Conservation (phyloP, 148 eudicot species). For the Heliosperma pusillum region DNA sequence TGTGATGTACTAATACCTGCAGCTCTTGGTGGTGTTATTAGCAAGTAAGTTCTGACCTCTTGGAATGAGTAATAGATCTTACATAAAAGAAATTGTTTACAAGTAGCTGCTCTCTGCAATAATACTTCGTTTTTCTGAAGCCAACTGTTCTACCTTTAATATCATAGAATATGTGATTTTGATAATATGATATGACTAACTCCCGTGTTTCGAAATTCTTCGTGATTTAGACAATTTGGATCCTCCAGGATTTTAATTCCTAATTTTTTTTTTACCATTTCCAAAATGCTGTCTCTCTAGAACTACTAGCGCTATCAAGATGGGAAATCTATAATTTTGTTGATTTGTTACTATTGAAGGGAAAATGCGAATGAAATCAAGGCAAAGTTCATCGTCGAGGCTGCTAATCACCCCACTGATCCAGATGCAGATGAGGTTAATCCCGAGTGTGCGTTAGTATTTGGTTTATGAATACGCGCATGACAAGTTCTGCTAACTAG, state of each 20-base stretch:
- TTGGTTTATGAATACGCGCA: background rate
- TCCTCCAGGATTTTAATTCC: too few relatives aligned
- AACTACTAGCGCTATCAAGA: background rate
- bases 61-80: background rate
- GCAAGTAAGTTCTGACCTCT: constrained; percentile 41
- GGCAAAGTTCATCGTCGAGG: constrained; percentile 91
- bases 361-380: constrained; percentile 89
- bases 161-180: too few relatives aligned
- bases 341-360: constrained; percentile 37
- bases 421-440: constrained; percentile 97
- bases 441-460: constrained; percentile 12
- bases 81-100: background rate
- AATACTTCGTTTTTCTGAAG: too few relatives aligned
- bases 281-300: background rate
- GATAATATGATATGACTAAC: too few relatives aligned
- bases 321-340: background rate
- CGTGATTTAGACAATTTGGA: too few relatives aligned
- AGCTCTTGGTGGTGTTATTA: constrained; percentile 98
- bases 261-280: too few relatives aligned
- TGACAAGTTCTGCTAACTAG: constrained; percentile 17
- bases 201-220: too few relatives aligned
- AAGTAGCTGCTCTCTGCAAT: background rate
- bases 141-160: background rate
- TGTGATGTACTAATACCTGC: constrained; percentile 98
- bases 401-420: constrained; percentile 97